Base-by-base conservation (phyloP, 805 yeast species). In the Dipodascus albidus region DNA sequence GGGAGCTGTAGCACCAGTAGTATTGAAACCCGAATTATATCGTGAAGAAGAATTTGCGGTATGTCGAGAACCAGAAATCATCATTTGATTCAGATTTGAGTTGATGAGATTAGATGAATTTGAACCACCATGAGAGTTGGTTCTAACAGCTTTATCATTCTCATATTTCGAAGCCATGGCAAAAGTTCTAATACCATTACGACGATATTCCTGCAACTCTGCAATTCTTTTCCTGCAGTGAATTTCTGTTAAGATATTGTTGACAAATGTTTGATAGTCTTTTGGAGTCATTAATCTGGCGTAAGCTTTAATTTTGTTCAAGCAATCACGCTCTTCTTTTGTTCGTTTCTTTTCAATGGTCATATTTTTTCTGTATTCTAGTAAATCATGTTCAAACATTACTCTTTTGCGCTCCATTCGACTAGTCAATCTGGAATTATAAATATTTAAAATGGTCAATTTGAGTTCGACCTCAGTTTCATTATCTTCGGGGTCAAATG, bases 401-500 rank as follows among this genome's bases (percentile, higher is more conserved):
- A 83, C 72, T 56, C 99, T 78, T 69, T 95, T 93, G 61, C 95
- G 78, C 67, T 93, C 99, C 0, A 96, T 96, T 64, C 99, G 81
- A 19, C 91, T 76, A 1, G 96, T 88, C 58, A 93, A 76, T 58
- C 96, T 78, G 33, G 93, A 83, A 64, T 88, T 89, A 68, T 93
- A 93, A 47, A 93, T 90, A 58, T 88, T 95, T 60, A 93, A 71
- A 1, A 90, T 83, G 0, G 95, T 81, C 57, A 93, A 74, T 67
- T 93, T 93, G 64, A 93, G 76, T 64, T 93, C 96, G 49, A 91
- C 85, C 65, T 93, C 99, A 47, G 83, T 82, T 21, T 84, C 81
- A 53, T 82, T 81, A 63, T 93, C 99, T 58, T 91, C 98, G 0
- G 91, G 87, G 62, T 93, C 98, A 64, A 95, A 93, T 1, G 84